phyloP scores from a whole-genome alignment of 805 yeast genomes.

The Schizosaccharomyces osmophilus region DNA sequence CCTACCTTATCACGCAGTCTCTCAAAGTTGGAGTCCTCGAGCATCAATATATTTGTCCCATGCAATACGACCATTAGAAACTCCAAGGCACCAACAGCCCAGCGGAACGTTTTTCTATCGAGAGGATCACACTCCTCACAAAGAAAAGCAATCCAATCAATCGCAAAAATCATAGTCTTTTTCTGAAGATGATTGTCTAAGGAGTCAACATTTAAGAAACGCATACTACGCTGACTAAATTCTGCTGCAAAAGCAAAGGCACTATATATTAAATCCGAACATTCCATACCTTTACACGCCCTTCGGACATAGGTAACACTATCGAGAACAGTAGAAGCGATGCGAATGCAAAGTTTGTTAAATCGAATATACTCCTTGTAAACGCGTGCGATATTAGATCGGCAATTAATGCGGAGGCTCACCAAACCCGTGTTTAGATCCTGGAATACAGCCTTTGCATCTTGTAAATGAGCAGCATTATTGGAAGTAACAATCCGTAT shows the following conservation, averaged over 20 bases:
- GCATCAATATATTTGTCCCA: conserved; percentile 65
- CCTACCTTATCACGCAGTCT: conserved; percentile 61
- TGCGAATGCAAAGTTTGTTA: conserved; percentile 40
- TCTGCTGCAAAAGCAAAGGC: conserved; percentile 60
- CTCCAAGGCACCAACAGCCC: conserved; percentile 90
- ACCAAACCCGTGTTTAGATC: conserved; percentile 28
- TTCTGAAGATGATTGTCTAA: conserved; percentile 44
- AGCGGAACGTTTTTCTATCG: conserved; percentile 70
- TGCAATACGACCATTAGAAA: conserved; percentile 86
- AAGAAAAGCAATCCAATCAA: conserved; percentile 79
- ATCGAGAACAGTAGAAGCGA: conserved; percentile 40
- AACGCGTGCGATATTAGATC: conserved; percentile 49
- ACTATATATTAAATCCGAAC: conserved; percentile 54
- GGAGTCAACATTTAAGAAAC: conserved; percentile 28
- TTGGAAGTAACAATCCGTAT: conserved; percentile 46
- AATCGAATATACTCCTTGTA: conserved; percentile 47
- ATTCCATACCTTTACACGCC: conserved; percentile 32
- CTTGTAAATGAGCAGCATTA: conserved; percentile 31
- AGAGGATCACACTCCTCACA: conserved; percentile 92
- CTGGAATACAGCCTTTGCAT: conserved; percentile 31
- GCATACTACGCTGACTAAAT: conserved; percentile 46
- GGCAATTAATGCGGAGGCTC: conserved; percentile 28
- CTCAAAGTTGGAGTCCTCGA: conserved; percentile 54
- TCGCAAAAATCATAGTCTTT: conserved; percentile 46
- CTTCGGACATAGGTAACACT: conserved; percentile 28